Conservation (phyloP, 202 grass and related monocot species). For the Setaria viridis region DNA sequence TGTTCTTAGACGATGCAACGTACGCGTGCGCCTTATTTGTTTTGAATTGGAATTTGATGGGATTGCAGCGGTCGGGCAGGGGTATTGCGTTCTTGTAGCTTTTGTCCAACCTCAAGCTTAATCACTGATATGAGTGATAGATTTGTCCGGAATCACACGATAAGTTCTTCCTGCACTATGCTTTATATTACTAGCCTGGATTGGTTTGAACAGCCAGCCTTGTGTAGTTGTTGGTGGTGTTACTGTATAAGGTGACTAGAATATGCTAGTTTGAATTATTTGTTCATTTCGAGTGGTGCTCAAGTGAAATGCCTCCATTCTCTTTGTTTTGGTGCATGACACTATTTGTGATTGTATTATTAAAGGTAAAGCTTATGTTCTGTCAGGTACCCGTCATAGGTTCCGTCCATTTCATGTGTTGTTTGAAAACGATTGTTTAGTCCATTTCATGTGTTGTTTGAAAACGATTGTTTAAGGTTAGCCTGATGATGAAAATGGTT, state of each 20-base stretch:
- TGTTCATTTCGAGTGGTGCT: slow-evolving; percentile 3
- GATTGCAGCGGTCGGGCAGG: neutral
- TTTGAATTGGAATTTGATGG: slow-evolving; percentile 41
- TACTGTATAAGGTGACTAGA: slow-evolving; percentile 27
- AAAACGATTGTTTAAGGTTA: slow-evolving; percentile 13
- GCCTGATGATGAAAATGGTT: neutral
- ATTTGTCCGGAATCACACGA: slow-evolving; percentile 35
- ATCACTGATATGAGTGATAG: slow-evolving; percentile 21
- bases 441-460: neutral
- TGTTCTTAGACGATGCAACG: slow-evolving; percentile 31
- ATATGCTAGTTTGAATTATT: slow-evolving; percentile 21
- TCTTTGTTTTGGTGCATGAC: slow-evolving; percentile 9
- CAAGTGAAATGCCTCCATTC: neutral
- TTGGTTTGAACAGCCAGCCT: slow-evolving; percentile 5
- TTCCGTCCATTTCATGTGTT: neutral
- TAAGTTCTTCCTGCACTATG: slow-evolving; percentile 31
- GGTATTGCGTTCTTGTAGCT: slow-evolving; percentile 49
- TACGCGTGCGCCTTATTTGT: neutral
- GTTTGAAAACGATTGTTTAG: slow-evolving; percentile 8
- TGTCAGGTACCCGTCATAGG: neutral
- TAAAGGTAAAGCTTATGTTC: neutral
- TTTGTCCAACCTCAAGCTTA: slow-evolving; percentile 44
- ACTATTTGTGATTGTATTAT: neutral
- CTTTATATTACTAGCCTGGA: slow-evolving; percentile 2
- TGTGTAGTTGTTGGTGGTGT: slow-evolving; percentile 25